These are phyloP conservation scores for Poa annua DNA, from an alignment of 176 grass and related monocot species.

Conservation along the genomic window DNA sequence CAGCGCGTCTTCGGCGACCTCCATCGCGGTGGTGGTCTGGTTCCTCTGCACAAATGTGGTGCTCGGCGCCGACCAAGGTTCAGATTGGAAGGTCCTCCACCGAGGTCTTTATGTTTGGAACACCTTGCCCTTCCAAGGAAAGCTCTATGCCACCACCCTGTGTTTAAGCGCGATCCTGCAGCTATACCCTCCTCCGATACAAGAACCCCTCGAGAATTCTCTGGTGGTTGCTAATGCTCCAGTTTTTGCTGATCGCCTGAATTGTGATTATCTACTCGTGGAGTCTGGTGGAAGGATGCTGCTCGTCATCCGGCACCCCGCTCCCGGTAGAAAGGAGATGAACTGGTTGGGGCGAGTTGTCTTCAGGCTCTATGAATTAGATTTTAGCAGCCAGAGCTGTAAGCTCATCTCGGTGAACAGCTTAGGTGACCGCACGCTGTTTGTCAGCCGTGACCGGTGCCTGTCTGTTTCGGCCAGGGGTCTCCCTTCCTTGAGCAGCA, in stretches of 20 bases:
- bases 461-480: neutral
- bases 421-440: neutral
- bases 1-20: neutral
- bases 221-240: neutral
- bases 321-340: neutral
- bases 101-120: neutral
- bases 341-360: neutral
- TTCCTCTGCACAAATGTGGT: neutral
- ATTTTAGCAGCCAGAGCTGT: neutral
- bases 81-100: slow-evolving; percentile 14
- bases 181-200: neutral
- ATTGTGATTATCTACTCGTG: neutral
- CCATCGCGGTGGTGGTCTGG: slow-evolving; percentile 32
- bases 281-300: slow-evolving; percentile 2
- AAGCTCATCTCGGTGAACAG: neutral
- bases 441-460: neutral
- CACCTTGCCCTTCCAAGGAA: slow-evolving; percentile 13
- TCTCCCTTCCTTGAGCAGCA: neutral
- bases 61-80: neutral
- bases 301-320: neutral
- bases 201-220: neutral
- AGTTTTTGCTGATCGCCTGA: neutral
- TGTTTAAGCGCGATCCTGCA: neutral
- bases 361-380: neutral
- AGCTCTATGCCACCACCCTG: slow-evolving; percentile 16